A percentile compares a stretch with the other conserved stretches of the same genome.
Conservation (phyloP, 345 rosid species). For the Mercurialis annua region DNA sequence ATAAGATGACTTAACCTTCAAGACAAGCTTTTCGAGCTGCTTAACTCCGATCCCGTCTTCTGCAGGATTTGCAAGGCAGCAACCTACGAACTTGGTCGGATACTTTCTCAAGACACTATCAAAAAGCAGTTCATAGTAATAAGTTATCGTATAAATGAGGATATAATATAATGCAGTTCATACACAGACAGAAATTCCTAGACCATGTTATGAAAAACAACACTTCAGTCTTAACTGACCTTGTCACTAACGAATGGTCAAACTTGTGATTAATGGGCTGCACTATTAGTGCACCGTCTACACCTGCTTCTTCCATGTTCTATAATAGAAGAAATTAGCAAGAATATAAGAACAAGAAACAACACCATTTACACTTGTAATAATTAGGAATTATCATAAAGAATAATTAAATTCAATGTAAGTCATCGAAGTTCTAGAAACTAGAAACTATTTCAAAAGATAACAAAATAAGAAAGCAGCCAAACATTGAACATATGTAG, state of each 20-base stretch:
- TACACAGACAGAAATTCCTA: background rate
- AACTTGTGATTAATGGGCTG: slow-evolving; percentile 95
- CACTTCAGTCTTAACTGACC: slow-evolving; percentile 37
- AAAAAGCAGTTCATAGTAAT: slow-evolving; percentile 8
- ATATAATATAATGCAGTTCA: background rate
- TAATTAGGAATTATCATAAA: too few relatives aligned
- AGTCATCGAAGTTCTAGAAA: too few relatives aligned
- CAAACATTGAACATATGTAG: background rate
- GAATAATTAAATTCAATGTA: too few relatives aligned
- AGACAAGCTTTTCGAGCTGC: slow-evolving; percentile 72
- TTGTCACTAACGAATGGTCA: slow-evolving; percentile 84
- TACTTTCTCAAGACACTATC: slow-evolving; percentile 64
- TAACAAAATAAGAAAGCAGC: background rate
- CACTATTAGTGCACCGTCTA: slow-evolving; percentile 91
- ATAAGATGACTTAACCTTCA: slow-evolving; percentile 44
- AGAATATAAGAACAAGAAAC: too few relatives aligned
- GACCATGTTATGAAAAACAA: background rate
- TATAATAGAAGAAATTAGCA: slow-evolving; percentile 20
- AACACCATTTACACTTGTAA: too few relatives aligned
- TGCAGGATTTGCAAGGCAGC: slow-evolving; percentile 94
- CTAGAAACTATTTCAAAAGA: too few relatives aligned
- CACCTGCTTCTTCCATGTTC: slow-evolving; percentile 89
- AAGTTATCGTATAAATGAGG: too few relatives aligned
- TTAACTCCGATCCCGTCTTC: slow-evolving; percentile 76
- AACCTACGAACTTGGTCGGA: slow-evolving; percentile 81